Evolutionary conservation across 2,329 filamentous ascomycete species (phyloP), one percentile per base, ranked within the genome.

Genomic region (Scedosporium dehoogii): DNA sequence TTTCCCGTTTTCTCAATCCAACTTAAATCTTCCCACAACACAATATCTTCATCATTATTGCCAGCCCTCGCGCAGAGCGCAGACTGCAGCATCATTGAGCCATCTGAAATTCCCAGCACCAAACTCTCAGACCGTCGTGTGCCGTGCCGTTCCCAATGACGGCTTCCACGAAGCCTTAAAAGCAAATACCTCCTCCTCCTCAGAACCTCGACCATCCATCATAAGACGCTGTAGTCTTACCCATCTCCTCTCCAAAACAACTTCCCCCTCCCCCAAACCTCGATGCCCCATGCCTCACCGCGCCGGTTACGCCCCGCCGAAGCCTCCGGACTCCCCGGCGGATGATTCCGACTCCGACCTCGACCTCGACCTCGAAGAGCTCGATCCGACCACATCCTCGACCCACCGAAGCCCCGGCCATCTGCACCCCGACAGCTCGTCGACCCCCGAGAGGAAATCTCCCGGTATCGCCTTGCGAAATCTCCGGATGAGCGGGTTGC

Each of bases 341-440:
- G 79, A 86, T 75, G 88, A 92, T 72, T 90, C 87, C 59, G 78
- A 87, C 63, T 74, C 75, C 65, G 89, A 93, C 72, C 84, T 88
- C 68, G 87, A 90, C 66, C 80, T 94, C 69, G 88, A 92, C 69
- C 81, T 91, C 68, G 83, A 91, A 70, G 90, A 93, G 78, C 85
- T 94, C 67, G 89, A 92, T 71, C 89, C 90, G 62, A 71, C 71
- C 63, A 72, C 72, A 21, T 70, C 70, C 41, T 68, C 58, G 18
- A 51, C 71, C 33, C n/a, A 44, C 4, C 38, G 25, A n/a, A 62
- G 42, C n/a, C 68, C 70, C 59, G 69, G 69, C 38, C 69, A 73
- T 23, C 65, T 71, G 61, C 82, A 86, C 69, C 79, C 85, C 66
- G 79, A 84, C 68, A 80, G 83, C 63, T 69, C 69, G 67, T 12